Evolutionary conservation across 208 protist species (phyloP), one percentile per base, ranked within the genome.

Genomic region (Vickermania ingenoplastis): DNA sequence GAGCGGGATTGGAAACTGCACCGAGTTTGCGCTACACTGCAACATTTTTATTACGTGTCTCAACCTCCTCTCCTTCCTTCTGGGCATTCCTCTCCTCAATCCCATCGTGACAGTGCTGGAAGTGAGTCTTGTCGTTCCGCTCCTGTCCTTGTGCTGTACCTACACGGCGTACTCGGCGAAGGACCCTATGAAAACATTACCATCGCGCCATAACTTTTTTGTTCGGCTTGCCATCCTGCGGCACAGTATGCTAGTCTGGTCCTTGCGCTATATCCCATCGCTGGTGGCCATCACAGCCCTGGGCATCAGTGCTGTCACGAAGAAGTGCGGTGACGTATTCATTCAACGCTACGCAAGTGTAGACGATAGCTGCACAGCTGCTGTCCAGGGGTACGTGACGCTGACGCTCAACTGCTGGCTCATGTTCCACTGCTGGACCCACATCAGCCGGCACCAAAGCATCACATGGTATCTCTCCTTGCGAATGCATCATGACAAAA

Each of bases 371-470:
- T 91, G 83, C 60, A 73, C 89, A 50, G 57, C 61, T 1, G 63
- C 81, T 0, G 75, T 71, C 17, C 81, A 83, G 25, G 84, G 83
- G 31, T 94, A 94, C 61, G 80, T 91, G 25, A 67, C 66, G 1
- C 69, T 91, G n/a, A 91, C 84, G 7, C 69, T 94, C 26, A 94
- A 91, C 69, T 90, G 88, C 58, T 94, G 88, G 88, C 54, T 94
- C 3, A 86, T 94, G 73, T 71, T 94, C 31, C 88, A 94, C 67
- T 81, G 80, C 65, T 90, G 82, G 84, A 91, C 84, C 56, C 88
- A 94, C 70, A 87, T 94, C 24, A 94, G 84, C 63, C 83, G 88
- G 1, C 81, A 94, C 54, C 71, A 90, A 54, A 77, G 75, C 59
- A 77, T 94, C 31, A 79, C 82, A 0, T 75, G 73, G 0, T 75